A percentile compares a stretch with the other conserved stretches of the same genome.
Conservation (phyloP, 2,329 filamentous ascomycete species). For the Fusarium sp. region DNA sequence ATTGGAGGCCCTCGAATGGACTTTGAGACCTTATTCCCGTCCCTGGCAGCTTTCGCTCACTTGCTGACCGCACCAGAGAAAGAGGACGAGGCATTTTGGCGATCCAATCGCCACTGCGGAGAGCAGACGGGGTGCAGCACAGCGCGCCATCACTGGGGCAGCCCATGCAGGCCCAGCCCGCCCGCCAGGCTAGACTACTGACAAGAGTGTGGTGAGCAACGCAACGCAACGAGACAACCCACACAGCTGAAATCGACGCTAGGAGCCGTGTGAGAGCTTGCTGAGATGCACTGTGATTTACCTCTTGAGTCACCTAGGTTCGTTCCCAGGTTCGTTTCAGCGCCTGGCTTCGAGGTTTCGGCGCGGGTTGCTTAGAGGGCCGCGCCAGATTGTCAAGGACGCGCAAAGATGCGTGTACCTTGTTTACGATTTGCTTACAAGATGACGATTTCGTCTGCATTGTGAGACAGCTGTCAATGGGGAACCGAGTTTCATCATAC, state of each 20-base stretch:
- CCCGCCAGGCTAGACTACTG: neutral
- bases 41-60: conserved; percentile 6
- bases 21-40: conserved; percentile 7
- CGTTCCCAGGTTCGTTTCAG: conserved; percentile 37
- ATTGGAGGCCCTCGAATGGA: conserved; percentile 26
- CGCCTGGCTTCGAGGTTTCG: conserved; percentile 10
- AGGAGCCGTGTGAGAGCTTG: conserved; percentile 32
- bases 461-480: conserved; percentile 27
- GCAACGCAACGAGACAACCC: conserved; percentile 14
- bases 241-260: conserved; percentile 34
- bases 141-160: conserved; percentile 2
- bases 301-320: too few relatives aligned
- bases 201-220: conserved; percentile 1
- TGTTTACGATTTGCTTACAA: neutral
- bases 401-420: conserved; percentile 21
- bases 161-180: neutral
- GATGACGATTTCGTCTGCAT: neutral
- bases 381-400: conserved; percentile 3
- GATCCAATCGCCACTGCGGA: conserved; percentile 37
- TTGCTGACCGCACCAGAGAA: conserved; percentile 22
- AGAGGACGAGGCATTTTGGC: conserved; percentile 30
- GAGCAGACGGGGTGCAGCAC: conserved; percentile 16
- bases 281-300: conserved; percentile 27
- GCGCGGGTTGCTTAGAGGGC: conserved; percentile 19
- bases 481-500: conserved; percentile 25